Base-by-base conservation (phyloP, 495 filamentous ascomycete species). In the Hypoxylon fuscum region DNA sequence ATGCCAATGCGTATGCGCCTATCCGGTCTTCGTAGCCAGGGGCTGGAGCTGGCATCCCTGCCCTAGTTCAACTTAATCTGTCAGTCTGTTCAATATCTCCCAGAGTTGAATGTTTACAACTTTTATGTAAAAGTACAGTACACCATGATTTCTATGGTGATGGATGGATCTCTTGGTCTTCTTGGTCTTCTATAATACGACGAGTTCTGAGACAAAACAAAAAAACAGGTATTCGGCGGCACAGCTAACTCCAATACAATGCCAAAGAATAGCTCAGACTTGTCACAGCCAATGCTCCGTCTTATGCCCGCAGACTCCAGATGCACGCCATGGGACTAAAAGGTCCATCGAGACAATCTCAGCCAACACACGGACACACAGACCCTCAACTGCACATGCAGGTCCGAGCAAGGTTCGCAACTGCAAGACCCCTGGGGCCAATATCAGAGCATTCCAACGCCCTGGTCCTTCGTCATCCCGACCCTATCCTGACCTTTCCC, bases 391-490 rank as follows among this genome's bases (percentile, higher is more conserved):
- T 60, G 62, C 34, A 52, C 56, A 56, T 66, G 62, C 62, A 66
- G 62, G 62, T 47, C 56, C 40, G 15, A 52, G 46, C 62, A 66
- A 35, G 62, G 62, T 60, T 66, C 43, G 22, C 31, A 22, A 40
- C 46, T 59, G 38, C 54, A 59, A 50, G 50, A 55, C 52, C 50
- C 62, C 50, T 44, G 62, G 55, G 23, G 25, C 48, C 48, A 59
- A 59, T 59, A 60, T 60, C 29, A 60, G 41, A 48, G 41, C 62
- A 66, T 66, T 60, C 62, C 62, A 66, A 52, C 34, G 50, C 62
- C 62, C 62, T 60, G 62, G 62, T 60, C 62, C 62, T 35, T 60
- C 62, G 45, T 60, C 56, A 60, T 66, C 62, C 62, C 62, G 49
- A 59, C 55, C 55, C 11, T 38, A 60, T 66, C 62, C 62, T 55